Evolutionary conservation across 2,329 filamentous ascomycete genomes (phyloP), one percentile per base, ranked within the genome.

Genomic region (Colletotrichum magnum): DNA sequence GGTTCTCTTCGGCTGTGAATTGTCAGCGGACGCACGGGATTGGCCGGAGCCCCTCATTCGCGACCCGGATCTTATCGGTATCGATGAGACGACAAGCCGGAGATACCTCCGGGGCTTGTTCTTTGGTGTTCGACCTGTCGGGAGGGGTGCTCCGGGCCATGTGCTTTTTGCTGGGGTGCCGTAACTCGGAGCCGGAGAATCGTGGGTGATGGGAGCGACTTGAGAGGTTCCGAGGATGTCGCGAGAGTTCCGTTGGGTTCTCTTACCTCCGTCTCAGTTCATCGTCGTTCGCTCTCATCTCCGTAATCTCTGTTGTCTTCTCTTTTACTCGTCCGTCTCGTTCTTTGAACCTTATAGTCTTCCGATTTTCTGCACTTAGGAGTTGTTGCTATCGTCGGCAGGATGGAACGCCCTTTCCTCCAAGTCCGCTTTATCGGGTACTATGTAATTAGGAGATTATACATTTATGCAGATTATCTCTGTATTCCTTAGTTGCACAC

Each of bases 61-160:
- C 36, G 16, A 18, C 36, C 21, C 15, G 32, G 36, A 58, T 36
- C 48, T 59, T 51, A 53, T 67, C 58, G 32, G 18, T 21, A 41
- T 21, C 28, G 18, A 41, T 13, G 13, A 16, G 21, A 15, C 26
- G 26, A 13, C 21, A 9, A 13, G 4, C n/a, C 48, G 9, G 21
- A 26, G 24, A 5, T 15, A 4, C 5, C 39, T 45, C n/a, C 51
- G 50, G 56, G 52, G 24, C n/a, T 24, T 52, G 7, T 10, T 36
- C 28, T 36, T 36, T 36, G 32, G 6, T 9, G 28, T 58, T 51
- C n/a, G 32, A 18, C 57, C 56, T 69, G 62, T 67, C 50, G 32
- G 45, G 45, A 48, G 15, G 45, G 48, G 3, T 9, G 12, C 13
- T n/a, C 28, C 43, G 16, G 28, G 13, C n/a, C 56, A 69, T 69